Conservation (phyloP, 306 rosid genomes). For the Heteromeles arbutifolia region DNA sequence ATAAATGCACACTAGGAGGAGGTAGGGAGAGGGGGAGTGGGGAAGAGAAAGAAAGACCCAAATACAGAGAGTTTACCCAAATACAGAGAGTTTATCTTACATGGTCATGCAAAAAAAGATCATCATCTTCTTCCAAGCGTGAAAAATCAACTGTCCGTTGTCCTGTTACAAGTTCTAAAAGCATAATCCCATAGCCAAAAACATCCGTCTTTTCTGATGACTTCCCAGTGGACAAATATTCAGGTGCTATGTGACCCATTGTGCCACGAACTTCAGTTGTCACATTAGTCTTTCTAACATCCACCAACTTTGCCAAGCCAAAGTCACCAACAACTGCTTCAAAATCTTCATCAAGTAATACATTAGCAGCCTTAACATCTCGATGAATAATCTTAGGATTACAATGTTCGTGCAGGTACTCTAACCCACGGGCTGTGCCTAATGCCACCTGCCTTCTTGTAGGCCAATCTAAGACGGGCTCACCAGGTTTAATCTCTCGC, state of each 20-base stretch:
- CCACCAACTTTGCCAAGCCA: constrained; percentile 98
- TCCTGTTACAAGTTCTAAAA: constrained; percentile 92
- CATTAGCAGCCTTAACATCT: constrained; percentile 99
- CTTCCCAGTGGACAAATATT: constrained; percentile 92
- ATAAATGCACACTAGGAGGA: not conserved
- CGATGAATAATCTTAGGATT: constrained; percentile 98
- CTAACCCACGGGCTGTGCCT: constrained; percentile 96
- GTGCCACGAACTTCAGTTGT: constrained; percentile 99
- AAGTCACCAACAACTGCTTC: constrained; percentile 99
- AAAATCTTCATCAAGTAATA: constrained; percentile 87
- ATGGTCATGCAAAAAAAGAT: constrained; percentile 85
- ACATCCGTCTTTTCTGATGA: constrained; percentile 98
- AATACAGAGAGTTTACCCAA: not conserved
- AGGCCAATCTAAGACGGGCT: constrained; percentile 73
- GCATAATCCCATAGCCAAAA: constrained; percentile 97
- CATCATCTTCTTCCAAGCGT: constrained; percentile 96
- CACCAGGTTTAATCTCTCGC: constrained; percentile 87
- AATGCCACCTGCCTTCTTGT: constrained; percentile 83
- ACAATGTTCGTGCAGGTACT: constrained; percentile 97
- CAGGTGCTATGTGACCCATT: constrained; percentile 99
- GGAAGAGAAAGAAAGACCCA: not conserved
- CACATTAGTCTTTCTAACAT: constrained; percentile 83
- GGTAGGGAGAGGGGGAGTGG: constrained; percentile 7
- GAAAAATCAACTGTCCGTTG: constrained; percentile 94
- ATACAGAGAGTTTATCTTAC: constrained; percentile 38